Conservation (phyloP, 495 filamentous ascomycete species). For the Hamigera avellanea region DNA sequence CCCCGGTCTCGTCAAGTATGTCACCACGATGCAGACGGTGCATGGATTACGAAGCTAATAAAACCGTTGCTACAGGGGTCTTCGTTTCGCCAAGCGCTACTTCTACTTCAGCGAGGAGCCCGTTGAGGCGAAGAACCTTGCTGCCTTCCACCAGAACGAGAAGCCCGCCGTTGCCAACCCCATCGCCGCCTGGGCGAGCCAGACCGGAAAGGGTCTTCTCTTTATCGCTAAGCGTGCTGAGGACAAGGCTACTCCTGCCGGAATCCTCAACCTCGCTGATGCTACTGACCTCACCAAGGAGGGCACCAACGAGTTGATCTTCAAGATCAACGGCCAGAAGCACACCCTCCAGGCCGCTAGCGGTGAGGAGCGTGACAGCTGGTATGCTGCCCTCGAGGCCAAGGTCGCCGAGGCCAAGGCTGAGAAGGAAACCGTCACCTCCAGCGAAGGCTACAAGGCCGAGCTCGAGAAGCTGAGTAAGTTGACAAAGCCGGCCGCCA, state of each 20-base stretch:
- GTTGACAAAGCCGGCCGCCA: conserved; percentile 6
- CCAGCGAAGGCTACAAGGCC: conserved; percentile 69
- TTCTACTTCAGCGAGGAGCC: conserved; percentile 90
- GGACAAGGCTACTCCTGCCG: conserved; percentile 67
- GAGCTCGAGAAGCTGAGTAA: conserved; percentile 56
- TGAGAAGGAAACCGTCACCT: conserved; percentile 51
- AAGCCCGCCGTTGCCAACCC: conserved; percentile 69
- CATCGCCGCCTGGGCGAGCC: conserved; percentile 73
- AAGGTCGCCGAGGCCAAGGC: conserved; percentile 72
- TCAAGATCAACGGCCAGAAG: conserved; percentile 78
- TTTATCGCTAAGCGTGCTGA: conserved; percentile 81
- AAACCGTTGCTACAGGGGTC: conserved; percentile 28
- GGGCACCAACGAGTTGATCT: conserved; percentile 65
- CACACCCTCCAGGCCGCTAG: conserved; percentile 74
- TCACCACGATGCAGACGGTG: neutral
- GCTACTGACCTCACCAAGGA: conserved; percentile 66
- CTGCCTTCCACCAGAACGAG: conserved; percentile 70
- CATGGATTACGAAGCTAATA: too few species aligned
- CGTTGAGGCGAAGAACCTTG: conserved; percentile 60
- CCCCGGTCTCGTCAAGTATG: conserved; percentile 86
- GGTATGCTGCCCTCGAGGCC: conserved; percentile 66
- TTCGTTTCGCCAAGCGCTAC: conserved; percentile 64
- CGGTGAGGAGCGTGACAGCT: conserved; percentile 74
- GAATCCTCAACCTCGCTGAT: conserved; percentile 79
- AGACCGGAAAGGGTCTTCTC: conserved; percentile 92